A percentile compares a stretch with the other conserved stretches of the same genome.
Evolutionary conservation across 164 flowering plant genomes (phyloP).

Genomic region (Chimonanthus praecox): DNA sequence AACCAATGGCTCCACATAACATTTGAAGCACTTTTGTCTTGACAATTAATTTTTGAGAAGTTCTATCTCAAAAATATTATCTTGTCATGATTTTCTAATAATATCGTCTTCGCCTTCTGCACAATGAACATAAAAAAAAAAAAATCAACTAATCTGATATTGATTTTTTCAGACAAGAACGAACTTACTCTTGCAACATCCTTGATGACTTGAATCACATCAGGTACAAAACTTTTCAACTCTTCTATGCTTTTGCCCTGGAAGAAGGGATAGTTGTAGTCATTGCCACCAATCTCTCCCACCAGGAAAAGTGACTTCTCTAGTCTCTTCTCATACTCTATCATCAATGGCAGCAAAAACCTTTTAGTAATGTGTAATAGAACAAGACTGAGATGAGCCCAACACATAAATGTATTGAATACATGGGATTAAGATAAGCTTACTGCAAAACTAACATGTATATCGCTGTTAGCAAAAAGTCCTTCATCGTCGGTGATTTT

Average conservation of each 20-base stretch:
- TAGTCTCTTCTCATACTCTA: not conserved
- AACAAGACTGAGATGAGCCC: not conserved
- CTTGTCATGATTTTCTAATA: not conserved
- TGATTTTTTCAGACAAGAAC: too few species aligned
- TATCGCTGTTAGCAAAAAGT: not conserved
- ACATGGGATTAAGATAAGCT: not conserved
- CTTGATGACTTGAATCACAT: not conserved
- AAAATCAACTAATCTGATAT: not conserved
- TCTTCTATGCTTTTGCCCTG: conserved; percentile 8
- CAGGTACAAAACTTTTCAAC: conserved; percentile 1
- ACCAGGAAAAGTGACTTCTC: conserved; percentile 3
- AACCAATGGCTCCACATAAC: not conserved
- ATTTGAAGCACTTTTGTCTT: not conserved
- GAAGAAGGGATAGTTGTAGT: conserved; percentile 7
- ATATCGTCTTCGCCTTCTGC: not conserved
- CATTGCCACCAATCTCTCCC: conserved; percentile 13
- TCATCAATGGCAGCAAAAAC: not conserved
- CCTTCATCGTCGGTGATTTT: too few species aligned
- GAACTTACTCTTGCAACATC: conserved; percentile 8
- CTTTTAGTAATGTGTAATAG: not conserved
- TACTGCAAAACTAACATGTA: too few species aligned
- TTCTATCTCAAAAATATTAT: not conserved
- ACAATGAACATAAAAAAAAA: not conserved
- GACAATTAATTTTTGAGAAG: not conserved
- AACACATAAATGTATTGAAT: not conserved